phyloP scores from a whole-genome alignment of 108 stramenopile species.

The Pseudonitzschia multiseries region DNA sequence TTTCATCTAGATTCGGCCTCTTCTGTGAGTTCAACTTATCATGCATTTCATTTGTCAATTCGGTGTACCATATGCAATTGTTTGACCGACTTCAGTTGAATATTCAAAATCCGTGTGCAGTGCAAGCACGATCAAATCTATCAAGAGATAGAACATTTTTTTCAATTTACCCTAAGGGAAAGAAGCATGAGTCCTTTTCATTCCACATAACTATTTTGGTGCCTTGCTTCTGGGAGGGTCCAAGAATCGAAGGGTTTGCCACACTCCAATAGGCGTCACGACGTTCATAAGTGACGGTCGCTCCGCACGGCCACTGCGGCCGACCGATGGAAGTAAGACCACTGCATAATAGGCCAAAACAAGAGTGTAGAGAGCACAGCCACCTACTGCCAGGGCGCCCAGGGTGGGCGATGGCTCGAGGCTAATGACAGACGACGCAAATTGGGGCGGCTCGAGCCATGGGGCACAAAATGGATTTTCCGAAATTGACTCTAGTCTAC shows the following conservation, averaged over 20 bases:
- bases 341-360: neutral
- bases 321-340: neutral
- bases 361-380: neutral
- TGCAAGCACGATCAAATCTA: no score
- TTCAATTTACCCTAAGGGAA: no score
- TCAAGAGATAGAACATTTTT: no score
- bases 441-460: slow-evolving; percentile 11
- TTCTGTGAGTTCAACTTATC: no score
- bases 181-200: no score
- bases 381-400: neutral
- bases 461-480: neutral
- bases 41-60: no score
- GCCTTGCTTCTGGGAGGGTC: neutral
- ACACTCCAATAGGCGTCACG: neutral
- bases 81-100: no score
- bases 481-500: neutral
- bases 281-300: neutral
- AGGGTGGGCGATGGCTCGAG: neutral
- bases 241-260: neutral
- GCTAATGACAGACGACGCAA: neutral
- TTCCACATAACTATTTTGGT: no score
- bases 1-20: no score
- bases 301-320: slow-evolving; percentile 4
- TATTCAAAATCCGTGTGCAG: no score
- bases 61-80: no score